A percentile compares a stretch with the other conserved stretches of the same genome.
phyloP scores from a whole-genome alignment of 2,329 filamentous ascomycete genomes.

The Aspergillus pseudotamarii region DNA sequence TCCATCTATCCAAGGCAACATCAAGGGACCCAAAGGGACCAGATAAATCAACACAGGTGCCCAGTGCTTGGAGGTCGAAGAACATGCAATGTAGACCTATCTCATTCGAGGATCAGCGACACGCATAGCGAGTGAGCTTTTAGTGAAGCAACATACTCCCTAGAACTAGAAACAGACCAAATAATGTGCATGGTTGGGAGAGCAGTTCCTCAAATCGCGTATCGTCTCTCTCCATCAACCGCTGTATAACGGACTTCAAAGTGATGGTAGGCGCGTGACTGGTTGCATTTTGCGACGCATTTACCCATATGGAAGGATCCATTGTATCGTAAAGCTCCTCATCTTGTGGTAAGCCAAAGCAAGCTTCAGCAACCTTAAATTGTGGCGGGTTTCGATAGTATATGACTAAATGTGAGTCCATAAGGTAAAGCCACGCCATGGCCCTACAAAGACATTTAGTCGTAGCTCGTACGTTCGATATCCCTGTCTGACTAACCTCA shows the following conservation, averaged over 20 bases:
- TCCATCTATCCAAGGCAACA: background rate
- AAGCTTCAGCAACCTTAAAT: background rate
- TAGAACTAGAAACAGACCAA: background rate
- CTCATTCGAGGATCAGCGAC: background rate
- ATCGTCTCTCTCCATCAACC: background rate
- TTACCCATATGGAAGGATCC: background rate
- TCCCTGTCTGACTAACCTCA: background rate
- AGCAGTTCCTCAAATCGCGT: background rate
- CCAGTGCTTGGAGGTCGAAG: background rate
- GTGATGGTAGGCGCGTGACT: background rate
- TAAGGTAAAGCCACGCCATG: background rate
- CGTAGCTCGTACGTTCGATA: fast-evolving
- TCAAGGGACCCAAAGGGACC: background rate
- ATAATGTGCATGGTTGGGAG: background rate
- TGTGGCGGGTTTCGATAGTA: background rate
- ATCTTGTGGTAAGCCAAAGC: background rate
- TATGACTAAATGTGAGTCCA: background rate
- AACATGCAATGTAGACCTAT: background rate
- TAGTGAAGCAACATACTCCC: background rate
- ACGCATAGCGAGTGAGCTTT: too few species aligned
- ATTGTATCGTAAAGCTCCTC: background rate
- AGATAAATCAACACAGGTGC: background rate
- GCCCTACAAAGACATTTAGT: background rate
- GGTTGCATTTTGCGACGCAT: background rate
- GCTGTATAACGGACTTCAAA: background rate